Evolutionary conservation across 1,284 basidiomycete species (phyloP).

Genomic region (Mycena sp.): DNA sequence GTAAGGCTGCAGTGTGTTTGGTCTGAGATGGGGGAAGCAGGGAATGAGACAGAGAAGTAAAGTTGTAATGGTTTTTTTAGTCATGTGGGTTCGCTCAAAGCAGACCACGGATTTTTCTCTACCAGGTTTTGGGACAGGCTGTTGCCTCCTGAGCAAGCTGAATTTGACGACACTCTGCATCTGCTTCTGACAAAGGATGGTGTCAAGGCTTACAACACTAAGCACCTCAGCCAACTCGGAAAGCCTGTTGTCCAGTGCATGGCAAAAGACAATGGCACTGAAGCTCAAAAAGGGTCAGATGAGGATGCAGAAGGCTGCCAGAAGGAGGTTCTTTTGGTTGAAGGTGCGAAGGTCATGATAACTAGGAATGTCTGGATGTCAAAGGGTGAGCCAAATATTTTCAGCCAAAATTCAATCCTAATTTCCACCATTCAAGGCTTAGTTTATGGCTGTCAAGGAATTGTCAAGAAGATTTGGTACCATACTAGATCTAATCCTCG

Average conservation of each 20-base stretch:
- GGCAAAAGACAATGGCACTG: conserved; percentile 11
- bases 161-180: not conserved
- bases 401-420: not conserved
- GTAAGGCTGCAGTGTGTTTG: too few species aligned
- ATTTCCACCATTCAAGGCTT: not conserved
- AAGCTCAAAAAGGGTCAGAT: not conserved
- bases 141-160: not conserved
- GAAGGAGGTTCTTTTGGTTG: too few species aligned
- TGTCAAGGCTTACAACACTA: not conserved
- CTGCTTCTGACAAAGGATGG: not conserved
- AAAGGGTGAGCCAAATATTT: too few species aligned
- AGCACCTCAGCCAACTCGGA: not conserved
- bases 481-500: not conserved
- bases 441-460: conserved; percentile 12
- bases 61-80: conserved; percentile 10
- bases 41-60: not conserved
- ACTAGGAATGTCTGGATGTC: too few species aligned
- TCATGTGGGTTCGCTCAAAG: not conserved
- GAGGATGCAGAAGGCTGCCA: conserved; percentile 18
- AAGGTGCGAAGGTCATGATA: too few species aligned
- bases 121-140: conserved; percentile 16
- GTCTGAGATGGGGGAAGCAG: too few species aligned
- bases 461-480: conserved; percentile 16
- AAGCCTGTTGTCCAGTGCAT: conserved; percentile 12
- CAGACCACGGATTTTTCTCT: conserved; percentile 6